phyloP scores from a whole-genome alignment of 768 basidiomycete species.

The Amanita exitialis region DNA sequence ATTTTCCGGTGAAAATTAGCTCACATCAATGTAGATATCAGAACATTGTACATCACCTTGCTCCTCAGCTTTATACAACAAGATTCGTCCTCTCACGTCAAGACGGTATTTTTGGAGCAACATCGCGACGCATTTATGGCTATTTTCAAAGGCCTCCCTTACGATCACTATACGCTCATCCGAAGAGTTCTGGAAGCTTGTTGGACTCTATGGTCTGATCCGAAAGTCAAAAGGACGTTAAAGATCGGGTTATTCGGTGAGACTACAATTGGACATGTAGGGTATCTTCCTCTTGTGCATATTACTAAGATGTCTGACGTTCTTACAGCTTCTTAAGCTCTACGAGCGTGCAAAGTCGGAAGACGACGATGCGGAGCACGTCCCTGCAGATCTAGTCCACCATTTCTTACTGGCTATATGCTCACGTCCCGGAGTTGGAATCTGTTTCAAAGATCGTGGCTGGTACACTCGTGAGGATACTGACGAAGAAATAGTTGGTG shows the following conservation, averaged over 20 bases:
- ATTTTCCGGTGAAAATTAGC: neutral
- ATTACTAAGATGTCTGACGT: neutral
- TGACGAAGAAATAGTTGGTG: slow-evolving; percentile 20
- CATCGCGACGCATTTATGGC: slow-evolving; percentile 53
- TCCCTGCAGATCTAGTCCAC: slow-evolving; percentile 72
- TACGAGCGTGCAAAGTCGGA: slow-evolving; percentile 54
- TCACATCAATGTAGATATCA: slow-evolving; percentile 47
- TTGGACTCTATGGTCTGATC: slow-evolving; percentile 73
- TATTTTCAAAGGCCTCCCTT: slow-evolving; percentile 62
- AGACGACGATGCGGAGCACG: slow-evolving; percentile 34
- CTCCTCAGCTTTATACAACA: slow-evolving; percentile 61
- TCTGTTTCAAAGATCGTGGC: slow-evolving; percentile 83
- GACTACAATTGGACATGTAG: slow-evolving; percentile 49
- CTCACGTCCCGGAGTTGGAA: slow-evolving; percentile 68
- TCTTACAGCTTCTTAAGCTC: slow-evolving; percentile 54
- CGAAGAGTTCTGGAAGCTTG: slow-evolving; percentile 60
- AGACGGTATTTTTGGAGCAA: slow-evolving; percentile 60
- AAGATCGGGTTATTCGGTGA: slow-evolving; percentile 72
- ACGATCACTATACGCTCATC: slow-evolving; percentile 55
- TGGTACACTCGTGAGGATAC: slow-evolving; percentile 78
- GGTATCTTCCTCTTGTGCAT: neutral
- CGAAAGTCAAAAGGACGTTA: slow-evolving; percentile 56
- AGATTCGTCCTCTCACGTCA: slow-evolving; percentile 38
- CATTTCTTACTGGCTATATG: slow-evolving; percentile 84
- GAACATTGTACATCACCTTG: slow-evolving; percentile 65